Evolutionary conservation across 805 yeast genomes (phyloP), one percentile per base, ranked within the genome.

Genomic region (Torulaspora gathmanii): DNA sequence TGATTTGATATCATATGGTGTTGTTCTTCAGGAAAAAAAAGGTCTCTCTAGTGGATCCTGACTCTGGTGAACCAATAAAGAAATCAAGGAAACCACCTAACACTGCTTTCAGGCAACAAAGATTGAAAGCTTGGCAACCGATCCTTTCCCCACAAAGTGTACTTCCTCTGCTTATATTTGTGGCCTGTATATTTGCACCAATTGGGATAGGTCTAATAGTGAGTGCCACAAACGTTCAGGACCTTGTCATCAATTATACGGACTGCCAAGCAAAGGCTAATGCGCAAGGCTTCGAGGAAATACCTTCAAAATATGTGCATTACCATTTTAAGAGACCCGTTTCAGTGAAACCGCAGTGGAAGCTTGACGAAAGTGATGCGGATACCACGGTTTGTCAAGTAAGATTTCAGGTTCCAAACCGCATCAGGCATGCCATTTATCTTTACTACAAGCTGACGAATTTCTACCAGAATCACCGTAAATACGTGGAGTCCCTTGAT

Each of bases 391-490:
- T 70, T 2, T 91, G 99, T 65, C 69, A 73, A 23, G 56, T 93
- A 30, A 78, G 80, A 57, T 91, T 93, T 68, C 77, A 78, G 33
- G 63, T 88, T 22, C 95, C 96, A 11, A 71, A 71, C 35, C 81
- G 80, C 44, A 73, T 93, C 63, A 73, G 79, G 33, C 77, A 82
- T 2, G 87, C 95, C 3, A 61, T 89, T 7, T 89, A 74, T 62
- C 60, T 88, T 51, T 93, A 87, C 68, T 93, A 93, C 69, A 80
- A 82, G 54, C 71, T 93, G 57, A 89, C 96, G 28, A 88, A 88
- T 63, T 93, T 91, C 65, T 89, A 75, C 65, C 98, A 93, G 65
- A 93, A 93, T 64, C 99, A 93, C 69, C 79, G 99, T 49, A 86
- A 93, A 51, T 93, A 88, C 61, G 98, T 91, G 27, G 81, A 80